Percentiles rank a stretch among this genome's conserved stretches.
Conservation (phyloP, 2,329 filamentous ascomycete genomes). For the Plenodomus lindquistii region DNA sequence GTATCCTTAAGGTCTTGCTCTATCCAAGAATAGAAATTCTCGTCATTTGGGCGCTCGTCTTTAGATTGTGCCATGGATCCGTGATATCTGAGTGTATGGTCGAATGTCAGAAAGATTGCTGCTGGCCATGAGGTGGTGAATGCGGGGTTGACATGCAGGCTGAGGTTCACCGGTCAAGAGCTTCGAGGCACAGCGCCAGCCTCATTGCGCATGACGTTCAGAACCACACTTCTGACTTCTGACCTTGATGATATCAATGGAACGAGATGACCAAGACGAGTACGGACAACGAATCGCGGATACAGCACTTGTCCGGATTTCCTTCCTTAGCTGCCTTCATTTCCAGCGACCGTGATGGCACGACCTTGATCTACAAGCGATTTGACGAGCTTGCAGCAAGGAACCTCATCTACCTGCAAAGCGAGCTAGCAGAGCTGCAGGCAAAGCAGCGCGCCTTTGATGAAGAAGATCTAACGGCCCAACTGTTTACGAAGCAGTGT, state of each 20-base stretch:
- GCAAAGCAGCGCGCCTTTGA: constrained; percentile 11
- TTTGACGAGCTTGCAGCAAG: constrained; percentile 17
- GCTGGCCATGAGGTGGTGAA: no score
- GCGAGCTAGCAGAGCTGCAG: constrained; percentile 15
- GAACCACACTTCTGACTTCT: not conserved
- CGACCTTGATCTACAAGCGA: constrained; percentile 16
- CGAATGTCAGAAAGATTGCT: no score
- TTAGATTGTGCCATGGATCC: no score
- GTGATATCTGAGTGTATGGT: no score
- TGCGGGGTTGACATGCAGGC: no score
- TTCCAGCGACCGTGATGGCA: constrained; percentile 14
- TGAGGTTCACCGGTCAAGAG: no score
- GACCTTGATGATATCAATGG: not conserved
- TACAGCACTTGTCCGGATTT: constrained; percentile 10
- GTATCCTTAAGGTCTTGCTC: no score
- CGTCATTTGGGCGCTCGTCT: no score
- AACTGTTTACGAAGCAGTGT: constrained; percentile 10
- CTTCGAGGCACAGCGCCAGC: not conserved
- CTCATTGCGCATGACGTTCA: not conserved
- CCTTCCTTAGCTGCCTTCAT: constrained; percentile 22
- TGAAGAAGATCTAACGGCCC: constrained; percentile 5
- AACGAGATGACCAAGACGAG: not conserved
- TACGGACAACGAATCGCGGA: not conserved
- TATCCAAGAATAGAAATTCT: no score
- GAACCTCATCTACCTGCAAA: constrained; percentile 21